Conservation (phyloP, 371 early-diverging fungal species). For the Haplosporangium sp. region DNA sequence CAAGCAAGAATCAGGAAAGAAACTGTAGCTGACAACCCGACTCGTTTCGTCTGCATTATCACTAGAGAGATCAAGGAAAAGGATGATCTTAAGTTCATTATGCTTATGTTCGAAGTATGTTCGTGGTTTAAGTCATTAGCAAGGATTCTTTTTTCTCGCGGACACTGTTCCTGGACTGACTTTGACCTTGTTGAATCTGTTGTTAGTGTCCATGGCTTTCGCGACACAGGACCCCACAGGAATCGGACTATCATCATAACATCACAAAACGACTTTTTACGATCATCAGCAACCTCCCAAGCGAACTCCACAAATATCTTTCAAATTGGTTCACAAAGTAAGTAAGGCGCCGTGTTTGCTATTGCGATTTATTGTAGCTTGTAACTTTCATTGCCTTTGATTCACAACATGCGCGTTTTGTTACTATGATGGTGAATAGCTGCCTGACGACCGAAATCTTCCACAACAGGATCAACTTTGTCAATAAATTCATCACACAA, state of each 20-base stretch:
- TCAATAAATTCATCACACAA: constrained; percentile 85
- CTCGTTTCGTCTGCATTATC: no score
- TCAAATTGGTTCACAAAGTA: constrained; percentile 83
- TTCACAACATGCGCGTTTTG: no score
- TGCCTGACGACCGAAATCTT: constrained; percentile 73
- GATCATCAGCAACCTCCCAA: constrained; percentile 76
- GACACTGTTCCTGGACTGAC: neutral
- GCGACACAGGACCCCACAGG: constrained; percentile 72
- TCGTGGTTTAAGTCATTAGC: neutral
- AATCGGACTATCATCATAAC: constrained; percentile 78
- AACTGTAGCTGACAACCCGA: neutral
- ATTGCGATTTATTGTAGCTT: neutral
- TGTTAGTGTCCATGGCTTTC: constrained; percentile 76
- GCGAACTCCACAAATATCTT: constrained; percentile 81
- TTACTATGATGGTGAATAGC: constrained; percentile 1
- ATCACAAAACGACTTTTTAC: constrained; percentile 79
- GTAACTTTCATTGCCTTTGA: neutral
- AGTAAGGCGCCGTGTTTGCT: neutral
- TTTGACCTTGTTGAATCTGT: neutral
- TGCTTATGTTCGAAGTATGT: constrained; percentile 85
- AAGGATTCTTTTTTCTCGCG: neutral
- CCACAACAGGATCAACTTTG: constrained; percentile 78
- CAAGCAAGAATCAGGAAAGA: no score
- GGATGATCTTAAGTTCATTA: constrained; percentile 80
- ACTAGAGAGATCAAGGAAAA: constrained; percentile 57